These are phyloP conservation scores for Teratosphaeria nubilosa DNA, from an alignment of 2,329 filamentous ascomycete genomes.

Conservation along the genomic window DNA sequence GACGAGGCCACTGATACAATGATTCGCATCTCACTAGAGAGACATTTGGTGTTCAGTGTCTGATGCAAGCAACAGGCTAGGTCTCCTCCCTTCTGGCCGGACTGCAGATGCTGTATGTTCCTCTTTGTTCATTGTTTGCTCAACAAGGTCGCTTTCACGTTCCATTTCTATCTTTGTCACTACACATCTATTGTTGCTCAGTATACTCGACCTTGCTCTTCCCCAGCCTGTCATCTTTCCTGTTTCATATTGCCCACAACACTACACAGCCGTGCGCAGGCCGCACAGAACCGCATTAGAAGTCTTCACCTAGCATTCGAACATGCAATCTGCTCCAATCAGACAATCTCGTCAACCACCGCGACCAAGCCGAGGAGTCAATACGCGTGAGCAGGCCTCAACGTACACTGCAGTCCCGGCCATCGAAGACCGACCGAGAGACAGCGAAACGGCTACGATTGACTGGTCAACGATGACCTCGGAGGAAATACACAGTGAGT, in stretches of 20 bases:
- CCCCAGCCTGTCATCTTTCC: not conserved
- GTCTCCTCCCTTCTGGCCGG: not conserved
- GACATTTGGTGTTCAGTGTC: too few species aligned
- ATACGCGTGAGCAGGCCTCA: not conserved
- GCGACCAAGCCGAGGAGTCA: not conserved
- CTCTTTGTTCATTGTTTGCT: not conserved
- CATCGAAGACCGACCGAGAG: not conserved
- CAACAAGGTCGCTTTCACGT: not conserved
- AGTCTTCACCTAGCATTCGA: not conserved
- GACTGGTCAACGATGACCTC: not conserved
- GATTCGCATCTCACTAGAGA: too few species aligned
- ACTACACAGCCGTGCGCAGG: not conserved
- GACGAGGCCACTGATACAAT: too few species aligned
- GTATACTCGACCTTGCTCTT: not conserved
- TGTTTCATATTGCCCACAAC: not conserved
- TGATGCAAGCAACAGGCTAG: too few species aligned
- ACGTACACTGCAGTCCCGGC: not conserved
- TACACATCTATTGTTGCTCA: not conserved
- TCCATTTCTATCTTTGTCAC: not conserved
- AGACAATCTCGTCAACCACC: not conserved
- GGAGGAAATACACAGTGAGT: not conserved
- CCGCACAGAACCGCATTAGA: not conserved
- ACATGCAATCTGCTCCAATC: not conserved
- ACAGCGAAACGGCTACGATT: not conserved
- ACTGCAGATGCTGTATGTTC: not conserved